Percentiles rank a stretch among this genome's conserved stretches.
phyloP scores from a whole-genome alignment of 768 basidiomycete species.

The Agaricus subrufescens region DNA sequence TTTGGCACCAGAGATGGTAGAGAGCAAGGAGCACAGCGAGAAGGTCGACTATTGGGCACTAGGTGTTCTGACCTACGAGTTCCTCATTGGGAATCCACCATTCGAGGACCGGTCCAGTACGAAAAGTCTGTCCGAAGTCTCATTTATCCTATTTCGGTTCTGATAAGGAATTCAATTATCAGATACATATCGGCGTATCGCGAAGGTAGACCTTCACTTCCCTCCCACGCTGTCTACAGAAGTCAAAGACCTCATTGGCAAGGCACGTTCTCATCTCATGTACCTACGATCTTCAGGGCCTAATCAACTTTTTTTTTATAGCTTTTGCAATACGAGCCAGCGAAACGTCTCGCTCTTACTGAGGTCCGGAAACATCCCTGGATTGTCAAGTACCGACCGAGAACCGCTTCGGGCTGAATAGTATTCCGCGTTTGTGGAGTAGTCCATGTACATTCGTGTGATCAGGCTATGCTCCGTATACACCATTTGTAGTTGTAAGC shows the following conservation, averaged over 20 bases:
- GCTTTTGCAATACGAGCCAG: conserved; percentile 83
- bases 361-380: conserved; percentile 84
- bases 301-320: conserved; percentile 22
- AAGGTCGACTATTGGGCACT: conserved; percentile 95
- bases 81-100: conserved; percentile 70
- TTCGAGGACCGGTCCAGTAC: conserved; percentile 85
- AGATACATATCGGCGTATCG: conserved; percentile 91
- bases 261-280: conserved; percentile 33
- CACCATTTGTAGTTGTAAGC: no score
- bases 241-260: conserved; percentile 60
- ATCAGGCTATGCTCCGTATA: background rate
- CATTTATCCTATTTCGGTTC: background rate
- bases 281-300: conserved; percentile 8
- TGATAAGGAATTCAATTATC: conserved; percentile 1
- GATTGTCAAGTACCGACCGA: conserved; percentile 68
- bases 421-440: background rate
- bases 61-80: conserved; percentile 95
- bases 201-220: conserved; percentile 76
- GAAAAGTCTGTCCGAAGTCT: conserved; percentile 47
- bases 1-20: conserved; percentile 98
- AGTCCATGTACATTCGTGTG: background rate
- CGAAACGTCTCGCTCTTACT: conserved; percentile 65
- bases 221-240: conserved; percentile 56
- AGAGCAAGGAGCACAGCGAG: conserved; percentile 83
- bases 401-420: conserved; percentile 18